These are phyloP conservation scores for Phyllostachys edulis DNA, from an alignment of 176 grass and related monocot genomes.

Conservation along the genomic window DNA sequence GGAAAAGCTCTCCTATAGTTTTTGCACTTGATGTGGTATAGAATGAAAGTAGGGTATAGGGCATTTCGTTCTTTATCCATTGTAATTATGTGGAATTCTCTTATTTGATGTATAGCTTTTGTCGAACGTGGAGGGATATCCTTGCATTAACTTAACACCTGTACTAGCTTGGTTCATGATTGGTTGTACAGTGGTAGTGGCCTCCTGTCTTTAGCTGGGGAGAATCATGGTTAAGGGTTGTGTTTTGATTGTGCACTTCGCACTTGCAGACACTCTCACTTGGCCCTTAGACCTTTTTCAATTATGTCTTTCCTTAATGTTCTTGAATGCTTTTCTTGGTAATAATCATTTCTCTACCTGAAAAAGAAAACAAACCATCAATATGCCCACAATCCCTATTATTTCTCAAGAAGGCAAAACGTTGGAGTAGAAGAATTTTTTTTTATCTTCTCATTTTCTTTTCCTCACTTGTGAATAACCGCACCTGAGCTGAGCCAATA, in stretches of 20 bases:
- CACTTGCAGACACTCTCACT: background rate
- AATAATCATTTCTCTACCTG: too few species aligned
- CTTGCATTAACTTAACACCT: background rate
- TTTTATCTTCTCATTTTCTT: background rate
- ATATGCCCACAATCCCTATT: too few species aligned
- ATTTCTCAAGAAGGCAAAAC: too few species aligned
- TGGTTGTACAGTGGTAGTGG: background rate
- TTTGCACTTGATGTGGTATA: background rate
- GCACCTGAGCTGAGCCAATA: too few species aligned
- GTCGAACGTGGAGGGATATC: background rate
- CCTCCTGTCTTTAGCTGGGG: background rate
- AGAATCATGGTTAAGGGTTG: background rate
- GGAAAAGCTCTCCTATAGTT: too few species aligned
- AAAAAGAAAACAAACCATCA: too few species aligned
- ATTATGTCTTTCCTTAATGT: too few species aligned
- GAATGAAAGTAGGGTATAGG: background rate
- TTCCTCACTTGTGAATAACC: background rate
- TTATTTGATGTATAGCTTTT: background rate
- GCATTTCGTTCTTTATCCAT: background rate
- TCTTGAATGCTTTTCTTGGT: too few species aligned
- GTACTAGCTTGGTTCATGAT: background rate
- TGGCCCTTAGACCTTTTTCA: background rate
- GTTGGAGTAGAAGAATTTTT: too few species aligned
- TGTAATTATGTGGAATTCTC: background rate
- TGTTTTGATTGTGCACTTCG: background rate